Conservation (phyloP, 768 basidiomycete species). For the Suillus brevipes region DNA sequence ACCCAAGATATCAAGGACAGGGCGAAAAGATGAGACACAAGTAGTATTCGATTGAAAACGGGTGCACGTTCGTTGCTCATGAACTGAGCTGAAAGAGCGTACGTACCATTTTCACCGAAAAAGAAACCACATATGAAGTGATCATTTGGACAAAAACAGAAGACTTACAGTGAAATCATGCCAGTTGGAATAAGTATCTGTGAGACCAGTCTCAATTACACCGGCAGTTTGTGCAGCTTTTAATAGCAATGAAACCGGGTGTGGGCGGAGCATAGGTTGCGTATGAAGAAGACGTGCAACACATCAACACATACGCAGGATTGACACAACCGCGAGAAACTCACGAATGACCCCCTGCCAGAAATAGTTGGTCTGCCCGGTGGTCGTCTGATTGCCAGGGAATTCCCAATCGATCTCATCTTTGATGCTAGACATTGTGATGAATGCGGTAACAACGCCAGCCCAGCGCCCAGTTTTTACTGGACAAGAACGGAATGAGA, state of each 20-base stretch:
- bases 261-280: background rate
- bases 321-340: slow-evolving; percentile 24
- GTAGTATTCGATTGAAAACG: too few relatives aligned
- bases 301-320: slow-evolving; percentile 3
- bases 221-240: slow-evolving; percentile 48
- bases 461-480: slow-evolving; percentile 80
- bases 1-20: background rate
- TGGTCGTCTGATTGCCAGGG: slow-evolving; percentile 58
- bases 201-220: slow-evolving; percentile 43
- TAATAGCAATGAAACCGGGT: background rate
- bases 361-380: slow-evolving; percentile 80
- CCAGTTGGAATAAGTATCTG: slow-evolving; percentile 69
- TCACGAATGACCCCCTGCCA: slow-evolving; percentile 72
- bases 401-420: slow-evolving; percentile 91
- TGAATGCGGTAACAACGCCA: slow-evolving; percentile 83
- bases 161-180: slow-evolving; percentile 71
- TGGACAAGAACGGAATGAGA: slow-evolving; percentile 22
- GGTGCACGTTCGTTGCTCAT: background rate
- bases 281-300: background rate
- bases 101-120: background rate
- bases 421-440: slow-evolving; percentile 81
- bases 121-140: background rate
- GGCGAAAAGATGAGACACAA: background rate
- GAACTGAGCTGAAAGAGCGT: background rate
- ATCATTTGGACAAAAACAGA: background rate